A percentile compares a stretch with the other conserved stretches of the same genome.
Conservation (phyloP, 1,139 yeast species). For the Blastobotrys ciferrii region DNA sequence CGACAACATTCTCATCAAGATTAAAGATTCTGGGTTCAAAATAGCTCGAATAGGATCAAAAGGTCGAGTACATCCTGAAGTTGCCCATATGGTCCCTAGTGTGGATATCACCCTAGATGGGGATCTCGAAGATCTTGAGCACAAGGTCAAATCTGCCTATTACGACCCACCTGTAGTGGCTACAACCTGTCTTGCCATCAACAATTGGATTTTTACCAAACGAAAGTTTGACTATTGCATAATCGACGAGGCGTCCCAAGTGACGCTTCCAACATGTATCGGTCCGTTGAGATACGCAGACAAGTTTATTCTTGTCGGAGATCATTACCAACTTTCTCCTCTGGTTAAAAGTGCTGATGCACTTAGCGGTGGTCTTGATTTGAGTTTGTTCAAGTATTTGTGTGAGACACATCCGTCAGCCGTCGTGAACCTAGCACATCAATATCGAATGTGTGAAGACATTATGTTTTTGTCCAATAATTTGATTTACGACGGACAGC, state of each 20-base stretch:
- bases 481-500: conserved; percentile 69
- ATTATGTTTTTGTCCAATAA: conserved; percentile 81
- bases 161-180: conserved; percentile 75
- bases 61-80: conserved; percentile 59
- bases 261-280: conserved; percentile 82
- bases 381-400: conserved; percentile 70
- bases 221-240: conserved; percentile 85
- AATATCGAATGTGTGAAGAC: conserved; percentile 90
- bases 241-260: conserved; percentile 95
- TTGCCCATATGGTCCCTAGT: conserved; percentile 53
- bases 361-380: conserved; percentile 60
- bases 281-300: conserved; percentile 83
- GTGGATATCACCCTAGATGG: conserved; percentile 47
- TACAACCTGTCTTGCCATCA: conserved; percentile 79
- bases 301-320: conserved; percentile 88
- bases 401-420: conserved; percentile 71
- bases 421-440: conserved; percentile 72
- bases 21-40: conserved; percentile 50
- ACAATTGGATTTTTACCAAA: conserved; percentile 51
- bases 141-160: conserved; percentile 41
- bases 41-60: conserved; percentile 43
- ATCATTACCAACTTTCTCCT: conserved; percentile 90
- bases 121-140: conserved; percentile 35
- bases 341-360: conserved; percentile 60
- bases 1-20: conserved; percentile 79